A percentile compares a stretch with the other conserved stretches of the same genome.
Conservation (phyloP, 2,329 filamentous ascomycete species). For the Ascochyta pisi region DNA sequence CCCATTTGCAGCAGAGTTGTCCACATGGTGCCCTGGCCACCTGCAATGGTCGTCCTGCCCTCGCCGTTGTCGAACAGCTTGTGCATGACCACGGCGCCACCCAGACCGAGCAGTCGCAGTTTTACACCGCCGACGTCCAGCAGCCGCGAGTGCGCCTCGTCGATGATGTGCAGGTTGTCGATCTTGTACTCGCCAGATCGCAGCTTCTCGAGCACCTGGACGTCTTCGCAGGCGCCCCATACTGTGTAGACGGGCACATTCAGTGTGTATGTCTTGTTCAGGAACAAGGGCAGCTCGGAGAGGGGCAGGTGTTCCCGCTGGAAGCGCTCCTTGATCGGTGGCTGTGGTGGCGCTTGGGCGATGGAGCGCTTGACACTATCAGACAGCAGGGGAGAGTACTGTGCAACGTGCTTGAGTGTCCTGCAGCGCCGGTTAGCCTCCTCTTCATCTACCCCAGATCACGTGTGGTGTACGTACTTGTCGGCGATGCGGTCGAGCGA, state of each 20-base stretch:
- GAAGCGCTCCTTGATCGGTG: constrained; percentile 82
- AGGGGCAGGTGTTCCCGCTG: constrained; percentile 81
- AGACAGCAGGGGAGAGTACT: constrained; percentile 93
- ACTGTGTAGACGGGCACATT: constrained; percentile 98
- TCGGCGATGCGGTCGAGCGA: constrained; percentile 97
- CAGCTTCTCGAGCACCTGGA: constrained; percentile 96
- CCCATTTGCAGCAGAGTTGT: constrained; percentile 98
- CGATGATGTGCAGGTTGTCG: constrained; percentile 95
- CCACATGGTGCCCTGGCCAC: constrained; percentile 99
- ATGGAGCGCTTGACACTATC: constrained; percentile 74
- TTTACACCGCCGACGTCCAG: constrained; percentile 96
- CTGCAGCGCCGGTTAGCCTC: constrained; percentile 55
- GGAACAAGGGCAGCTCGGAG: constrained; percentile 88
- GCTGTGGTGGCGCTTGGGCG: constrained; percentile 70
- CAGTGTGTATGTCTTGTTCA: constrained; percentile 86
- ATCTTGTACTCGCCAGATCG: constrained; percentile 98
- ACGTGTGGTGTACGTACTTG: constrained; percentile 69
- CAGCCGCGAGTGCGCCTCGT: constrained; percentile 94
- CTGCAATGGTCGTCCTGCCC: constrained; percentile 95
- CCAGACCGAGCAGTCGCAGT: constrained; percentile 88
- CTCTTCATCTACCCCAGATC: constrained; percentile 1
- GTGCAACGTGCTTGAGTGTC: constrained; percentile 96
- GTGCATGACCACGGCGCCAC: constrained; percentile 98
- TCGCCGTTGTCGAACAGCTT: constrained; percentile 99
- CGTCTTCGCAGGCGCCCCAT: constrained; percentile 98